These are phyloP conservation scores for Apiospora saccharicola DNA, from an alignment of 2,329 filamentous ascomycete genomes.

Conservation along the genomic window DNA sequence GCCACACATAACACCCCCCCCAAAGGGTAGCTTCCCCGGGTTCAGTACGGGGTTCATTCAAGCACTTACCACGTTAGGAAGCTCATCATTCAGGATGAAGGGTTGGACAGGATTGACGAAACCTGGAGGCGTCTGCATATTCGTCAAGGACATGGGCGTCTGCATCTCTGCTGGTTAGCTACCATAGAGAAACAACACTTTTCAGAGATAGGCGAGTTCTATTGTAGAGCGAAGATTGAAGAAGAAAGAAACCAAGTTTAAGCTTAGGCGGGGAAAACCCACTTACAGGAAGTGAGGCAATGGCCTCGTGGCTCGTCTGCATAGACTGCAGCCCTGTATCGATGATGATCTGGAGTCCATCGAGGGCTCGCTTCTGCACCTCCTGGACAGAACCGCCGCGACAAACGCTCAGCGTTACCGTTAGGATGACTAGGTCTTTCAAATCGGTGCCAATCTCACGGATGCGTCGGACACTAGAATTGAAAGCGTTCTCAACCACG, in stretches of 20 bases:
- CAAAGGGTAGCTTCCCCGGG: too few species aligned
- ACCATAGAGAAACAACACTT: not conserved
- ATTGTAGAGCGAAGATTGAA: not conserved
- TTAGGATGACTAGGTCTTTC: constrained; percentile 58
- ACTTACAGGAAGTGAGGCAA: constrained; percentile 42
- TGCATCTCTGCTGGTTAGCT: not conserved
- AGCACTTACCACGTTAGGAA: constrained; percentile 36
- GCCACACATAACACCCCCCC: not conserved
- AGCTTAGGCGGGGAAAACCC: not conserved
- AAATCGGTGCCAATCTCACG: constrained; percentile 58
- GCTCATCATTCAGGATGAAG: constrained; percentile 37
- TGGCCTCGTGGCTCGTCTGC: constrained; percentile 50
- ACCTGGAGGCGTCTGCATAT: constrained; percentile 32
- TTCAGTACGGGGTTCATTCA: not conserved
- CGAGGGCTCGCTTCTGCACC: constrained; percentile 50
- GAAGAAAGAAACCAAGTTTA: not conserved
- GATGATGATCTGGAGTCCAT: constrained; percentile 51
- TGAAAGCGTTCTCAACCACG: constrained; percentile 55
- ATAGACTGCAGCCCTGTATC: constrained; percentile 54
- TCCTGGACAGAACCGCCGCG: constrained; percentile 48
- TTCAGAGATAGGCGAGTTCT: not conserved
- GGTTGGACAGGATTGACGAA: constrained; percentile 36
- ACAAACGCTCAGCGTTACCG: constrained; percentile 56
- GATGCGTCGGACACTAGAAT: constrained; percentile 50
- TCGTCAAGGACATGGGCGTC: constrained; percentile 32